Evolutionary conservation across 1,284 basidiomycete species (phyloP), one percentile per base, ranked within the genome.

Genomic region (Cryptococcus maquisensis): DNA sequence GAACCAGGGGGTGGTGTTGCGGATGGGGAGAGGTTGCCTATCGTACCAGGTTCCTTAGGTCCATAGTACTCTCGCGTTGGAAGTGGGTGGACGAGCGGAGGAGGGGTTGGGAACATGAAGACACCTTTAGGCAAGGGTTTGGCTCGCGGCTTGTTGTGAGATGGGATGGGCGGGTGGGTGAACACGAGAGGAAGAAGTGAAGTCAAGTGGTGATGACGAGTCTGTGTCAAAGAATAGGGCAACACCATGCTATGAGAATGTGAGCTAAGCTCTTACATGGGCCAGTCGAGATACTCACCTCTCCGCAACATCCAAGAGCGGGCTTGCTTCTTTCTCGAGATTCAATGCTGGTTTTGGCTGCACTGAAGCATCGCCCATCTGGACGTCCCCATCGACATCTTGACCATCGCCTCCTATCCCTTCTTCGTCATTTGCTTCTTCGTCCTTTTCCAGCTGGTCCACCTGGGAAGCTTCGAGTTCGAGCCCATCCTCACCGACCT

Each of bases 151-250:
- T 61, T 62, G 43, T 51, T 63, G 55, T 73, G 61, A 1, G 69
- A 68, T 7, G 72, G 68, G 3, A 73, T 64, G 4, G 67, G 62
- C 3, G 70, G 71, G 52, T 74, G 73, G 1, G 67, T 63, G 61
- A 74, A 74, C 24, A 71, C 62, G 43, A 65, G 68, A 2, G 73
- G 73, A 10, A 74, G 57, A n/a, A 74, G 67, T 21, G 68, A 61
- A 16, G 63, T 60, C 32, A 69, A 56, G 49, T 74, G 73, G 23
- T 65, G 65, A 28, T 68, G 63, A 2, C 73, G 63, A 4, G 67
- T 69, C 47, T 71, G 67, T 9, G 56, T 56, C 32, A 74, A 61
- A 12, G 73, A 70, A 49, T 70, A 69, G 9, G 63, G 65, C 3
- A 73, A 56, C 0, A 72, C 62, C 35, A 71, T 54, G 44, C 72